Evolutionary conservation across 768 basidiomycete species (phyloP), one percentile per base, ranked within the genome.

Genomic region (Hypholoma fasciculare): DNA sequence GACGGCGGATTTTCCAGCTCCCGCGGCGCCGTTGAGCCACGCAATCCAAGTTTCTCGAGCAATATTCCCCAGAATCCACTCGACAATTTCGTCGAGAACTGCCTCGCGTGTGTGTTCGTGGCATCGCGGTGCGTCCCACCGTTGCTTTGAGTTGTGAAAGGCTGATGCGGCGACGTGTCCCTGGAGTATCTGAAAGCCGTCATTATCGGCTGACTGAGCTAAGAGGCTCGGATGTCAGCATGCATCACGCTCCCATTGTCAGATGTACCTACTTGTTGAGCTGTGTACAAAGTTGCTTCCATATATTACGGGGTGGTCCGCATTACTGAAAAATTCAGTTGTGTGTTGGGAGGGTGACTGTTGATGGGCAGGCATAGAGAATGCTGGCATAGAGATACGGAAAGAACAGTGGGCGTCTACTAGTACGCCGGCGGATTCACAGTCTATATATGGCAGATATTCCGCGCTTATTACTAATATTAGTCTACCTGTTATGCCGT

Each of bases 1-100:
- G 7, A 65, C 53, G 2, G 64, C 61, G 11, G 64, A 62, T 39
- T 65, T 65, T 6, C 64, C 64, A 14, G 64, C 53, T 3, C 64
- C 64, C 4, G 57, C 61, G 14, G 59, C 43, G 2, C 64, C 61
- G 12, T 62, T 49, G 8, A 62, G 49, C 61, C 64, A 65, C 2
- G 61, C 9, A 12, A 61, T 44, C 38, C 37, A 36, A 12, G 50
- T 26, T 12, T 42, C 16, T 7, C 50, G 52, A 37, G 16, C 23
- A 7, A 36, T 30, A 2, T 13, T 40, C 2, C 39, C 14, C n/a
- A 39, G 43, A 26, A 65, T 46, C 66, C 66, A 67, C 9, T 60
- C 48, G 20, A 58, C 40, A 6, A 71, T 61, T 12, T 57, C 36
- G 3, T 62, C 23, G 4, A 69, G 39, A 16, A 67, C 55, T 5